Conservation (phyloP, 805 yeast genomes). For the Zygoascus bituminiphila region DNA sequence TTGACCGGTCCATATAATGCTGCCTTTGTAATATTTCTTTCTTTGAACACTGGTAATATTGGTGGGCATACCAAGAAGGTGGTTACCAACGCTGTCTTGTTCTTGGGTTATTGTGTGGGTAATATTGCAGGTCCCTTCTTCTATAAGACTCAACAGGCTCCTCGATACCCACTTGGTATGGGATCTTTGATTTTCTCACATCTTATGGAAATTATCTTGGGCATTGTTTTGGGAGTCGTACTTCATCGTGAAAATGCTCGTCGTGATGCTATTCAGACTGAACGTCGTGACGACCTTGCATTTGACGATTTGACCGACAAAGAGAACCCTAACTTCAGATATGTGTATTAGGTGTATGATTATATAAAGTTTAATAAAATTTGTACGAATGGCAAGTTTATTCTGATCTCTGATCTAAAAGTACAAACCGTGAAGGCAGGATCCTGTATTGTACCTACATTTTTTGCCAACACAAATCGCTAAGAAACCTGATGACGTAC, state of each 20-base stretch:
- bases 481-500: too few relatives aligned
- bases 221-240: conserved; percentile 11
- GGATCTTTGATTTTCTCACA: conserved; percentile 13
- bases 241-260: conserved; percentile 8
- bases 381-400: too few relatives aligned
- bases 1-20: conserved; percentile 24
- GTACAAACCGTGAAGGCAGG: too few relatives aligned
- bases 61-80: conserved; percentile 53
- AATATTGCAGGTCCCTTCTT: conserved; percentile 42
- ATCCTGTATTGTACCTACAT: too few relatives aligned
- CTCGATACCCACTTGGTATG: conserved; percentile 21
- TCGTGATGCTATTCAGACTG: conserved; percentile 6
- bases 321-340: conserved; percentile 12
- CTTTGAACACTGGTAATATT: conserved; percentile 36
- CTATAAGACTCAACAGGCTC: conserved; percentile 11
- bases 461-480: too few relatives aligned
- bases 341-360: conserved; percentile 20
- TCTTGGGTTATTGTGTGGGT: conserved; percentile 47
- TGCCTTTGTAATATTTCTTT: conserved; percentile 10
- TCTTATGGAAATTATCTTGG: conserved; percentile 18
- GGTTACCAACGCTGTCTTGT: conserved; percentile 37
- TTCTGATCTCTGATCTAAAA: too few relatives aligned
- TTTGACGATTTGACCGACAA: conserved; percentile 13
- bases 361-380: too few relatives aligned
- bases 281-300: neutral